These are phyloP conservation scores for Tetrapisispora namnaoensis DNA, from an alignment of 805 yeast genomes.

Conservation along the genomic window DNA sequence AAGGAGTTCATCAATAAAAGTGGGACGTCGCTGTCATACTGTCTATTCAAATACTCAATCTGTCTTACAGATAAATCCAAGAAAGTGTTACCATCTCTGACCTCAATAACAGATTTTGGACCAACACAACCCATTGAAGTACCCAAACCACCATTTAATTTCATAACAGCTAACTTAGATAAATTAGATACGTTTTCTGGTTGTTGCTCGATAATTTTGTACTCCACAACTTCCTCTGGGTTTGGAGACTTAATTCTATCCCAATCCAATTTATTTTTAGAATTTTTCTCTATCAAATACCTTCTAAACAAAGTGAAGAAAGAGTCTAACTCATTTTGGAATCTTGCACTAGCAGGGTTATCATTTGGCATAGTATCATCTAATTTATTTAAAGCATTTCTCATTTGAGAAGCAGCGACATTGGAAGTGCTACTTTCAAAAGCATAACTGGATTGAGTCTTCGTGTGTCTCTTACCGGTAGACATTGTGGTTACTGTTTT, in stretches of 20 bases:
- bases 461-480: slow-evolving; percentile 30
- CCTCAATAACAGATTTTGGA: slow-evolving; percentile 89
- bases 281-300: slow-evolving; percentile 80
- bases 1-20: slow-evolving; percentile 95
- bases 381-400: slow-evolving; percentile 84
- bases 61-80: slow-evolving; percentile 93
- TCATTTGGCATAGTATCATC: slow-evolving; percentile 66
- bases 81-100: slow-evolving; percentile 96
- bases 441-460: slow-evolving; percentile 44
- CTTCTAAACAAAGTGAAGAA: slow-evolving; percentile 91
- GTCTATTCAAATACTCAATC: slow-evolving; percentile 87
- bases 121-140: slow-evolving; percentile 99
- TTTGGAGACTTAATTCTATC: slow-evolving; percentile 89
- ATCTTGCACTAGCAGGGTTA: slow-evolving; percentile 39
- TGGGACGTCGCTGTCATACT: slow-evolving; percentile 88
- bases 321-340: slow-evolving; percentile 79
- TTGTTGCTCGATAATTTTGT: slow-evolving; percentile 36
- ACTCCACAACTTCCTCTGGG: slow-evolving; percentile 81
- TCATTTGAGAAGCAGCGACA: slow-evolving; percentile 96
- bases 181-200: slow-evolving; percentile 37
- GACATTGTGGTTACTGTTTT: not conserved
- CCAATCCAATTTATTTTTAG: slow-evolving; percentile 68
- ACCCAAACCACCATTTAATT: slow-evolving; percentile 96
- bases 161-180: slow-evolving; percentile 84
- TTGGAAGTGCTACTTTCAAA: slow-evolving; percentile 92